phyloP scores from a whole-genome alignment of 768 basidiomycete genomes.

The Podaxis sp. region DNA sequence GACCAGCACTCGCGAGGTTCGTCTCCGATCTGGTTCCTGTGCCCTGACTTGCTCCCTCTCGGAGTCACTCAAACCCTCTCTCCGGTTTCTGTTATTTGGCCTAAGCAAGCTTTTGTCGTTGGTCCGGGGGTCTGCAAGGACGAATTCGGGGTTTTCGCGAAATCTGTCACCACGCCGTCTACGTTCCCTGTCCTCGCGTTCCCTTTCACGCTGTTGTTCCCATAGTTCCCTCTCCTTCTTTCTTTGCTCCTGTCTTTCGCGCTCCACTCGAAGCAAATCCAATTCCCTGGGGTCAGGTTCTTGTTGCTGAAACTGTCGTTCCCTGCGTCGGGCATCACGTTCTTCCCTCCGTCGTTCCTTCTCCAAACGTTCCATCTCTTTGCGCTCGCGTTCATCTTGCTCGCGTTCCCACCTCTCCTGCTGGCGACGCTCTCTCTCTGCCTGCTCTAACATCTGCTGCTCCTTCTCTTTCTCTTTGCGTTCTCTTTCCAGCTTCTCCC shows the following conservation, averaged over 20 bases:
- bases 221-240: constrained; percentile 13
- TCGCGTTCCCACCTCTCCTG: constrained; percentile 17
- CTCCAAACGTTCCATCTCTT: constrained; percentile 18
- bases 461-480: constrained; percentile 19
- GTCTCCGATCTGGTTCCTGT: background rate
- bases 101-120: background rate
- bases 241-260: constrained; percentile 14
- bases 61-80: constrained; percentile 11
- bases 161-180: constrained; percentile 3
- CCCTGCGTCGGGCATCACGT: constrained; percentile 16
- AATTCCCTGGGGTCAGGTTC: constrained; percentile 6
- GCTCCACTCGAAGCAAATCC: constrained; percentile 16
- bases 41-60: constrained; percentile 6
- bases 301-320: constrained; percentile 15
- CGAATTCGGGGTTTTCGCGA: constrained; percentile 1
- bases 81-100: background rate
- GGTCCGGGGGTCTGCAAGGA: background rate
- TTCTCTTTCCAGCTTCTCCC: constrained; percentile 17
- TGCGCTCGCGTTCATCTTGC: constrained; percentile 17
- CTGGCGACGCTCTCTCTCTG: constrained; percentile 17
- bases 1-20: background rate
- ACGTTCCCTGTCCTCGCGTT: constrained; percentile 16
- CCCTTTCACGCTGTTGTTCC: constrained; percentile 13
- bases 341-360: constrained; percentile 17
- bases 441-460: constrained; percentile 17